phyloP scores from a whole-genome alignment of 176 grass and related monocot species.

The Saccharum spontaneum region DNA sequence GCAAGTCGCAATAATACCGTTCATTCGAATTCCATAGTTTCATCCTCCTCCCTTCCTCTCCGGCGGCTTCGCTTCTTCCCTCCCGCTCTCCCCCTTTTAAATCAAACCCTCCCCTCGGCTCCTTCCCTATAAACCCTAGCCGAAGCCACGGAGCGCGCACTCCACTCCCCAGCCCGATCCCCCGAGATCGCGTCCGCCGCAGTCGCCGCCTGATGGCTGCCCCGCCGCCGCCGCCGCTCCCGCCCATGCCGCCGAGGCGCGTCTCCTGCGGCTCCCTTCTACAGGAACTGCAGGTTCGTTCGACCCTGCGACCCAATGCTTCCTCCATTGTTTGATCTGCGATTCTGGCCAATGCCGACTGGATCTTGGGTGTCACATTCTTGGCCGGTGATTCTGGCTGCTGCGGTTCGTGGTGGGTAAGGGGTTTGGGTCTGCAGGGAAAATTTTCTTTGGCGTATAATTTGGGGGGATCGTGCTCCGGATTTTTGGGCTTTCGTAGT shows the following conservation, averaged over 20 bases:
- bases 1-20: not conserved
- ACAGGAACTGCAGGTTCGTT: constrained; percentile 83
- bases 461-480: not conserved
- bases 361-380: not conserved
- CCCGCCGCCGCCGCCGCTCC: constrained; percentile 1
- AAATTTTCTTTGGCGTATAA: not conserved
- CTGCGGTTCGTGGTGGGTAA: not conserved
- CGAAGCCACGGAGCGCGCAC: not conserved
- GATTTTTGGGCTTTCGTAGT: not conserved
- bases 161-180: not conserved
- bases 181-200: not conserved
- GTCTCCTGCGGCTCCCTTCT: constrained; percentile 74
- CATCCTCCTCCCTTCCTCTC: not conserved
- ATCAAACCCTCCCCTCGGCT: not conserved
- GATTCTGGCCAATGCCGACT: not conserved
- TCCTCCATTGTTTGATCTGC: not conserved
- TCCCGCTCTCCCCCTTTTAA: constrained; percentile 44
- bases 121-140: constrained; percentile 39
- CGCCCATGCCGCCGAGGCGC: constrained; percentile 32
- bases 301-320: not conserved
- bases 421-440: not conserved
- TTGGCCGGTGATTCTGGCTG: not conserved
- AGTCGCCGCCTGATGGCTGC: constrained; percentile 10
- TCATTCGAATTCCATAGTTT: not conserved
- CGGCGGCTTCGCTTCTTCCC: not conserved